Base-by-base conservation (phyloP, 2,329 filamentous ascomycete genomes). In the Cladosporium sp. region DNA sequence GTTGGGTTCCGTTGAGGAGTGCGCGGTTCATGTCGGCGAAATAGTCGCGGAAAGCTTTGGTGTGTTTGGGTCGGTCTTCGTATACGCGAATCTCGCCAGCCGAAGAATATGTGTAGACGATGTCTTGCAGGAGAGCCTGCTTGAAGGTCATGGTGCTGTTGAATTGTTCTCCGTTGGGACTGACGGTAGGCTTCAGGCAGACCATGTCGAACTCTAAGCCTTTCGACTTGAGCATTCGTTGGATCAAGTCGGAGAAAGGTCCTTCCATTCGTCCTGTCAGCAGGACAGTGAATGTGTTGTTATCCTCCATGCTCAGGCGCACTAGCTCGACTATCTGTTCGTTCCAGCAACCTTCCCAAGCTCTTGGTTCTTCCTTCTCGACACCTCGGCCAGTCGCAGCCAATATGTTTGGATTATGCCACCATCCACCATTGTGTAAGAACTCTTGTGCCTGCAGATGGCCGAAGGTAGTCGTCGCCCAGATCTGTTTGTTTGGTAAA, bases 321-420 rank as follows among this genome's bases (percentile, higher is more conserved):
- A 95, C 89, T 24, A 97, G 80, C 61, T 90, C 53, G 60, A 79
- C 82, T 58, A 99, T 85, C 61, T 86, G 83, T 65, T 97, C 92
- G 64, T 97, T 97, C 93, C 93, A 99, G 87, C 89, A 96, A 30
- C 90, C 90, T 51, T 87, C 75, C 92, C 92, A 99, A 8, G 81
- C 91, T 19, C 84, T 83, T 37, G 80, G 75, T 68, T 97, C 91
- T 70, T 97, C 93, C 51, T 80, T 81, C 45, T 89, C 88, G 5
- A 85, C 67, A 13, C 93, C 93, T 51, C 89, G 80, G 47, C 93
- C 93, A 1, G 90, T 96, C 2, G 91, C 85, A 9, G 86, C 83
- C 19, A 99, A 82, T 55, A 99, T 91, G 56, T 82, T 83, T 37
- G 83, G 80, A 64, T 97, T 91, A 70, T 99, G 93, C 93, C 93